A percentile compares a stretch with the other conserved stretches of the same genome.
Conservation (phyloP, 2,329 filamentous ascomycete species). For the Paecilomyces niveus region DNA sequence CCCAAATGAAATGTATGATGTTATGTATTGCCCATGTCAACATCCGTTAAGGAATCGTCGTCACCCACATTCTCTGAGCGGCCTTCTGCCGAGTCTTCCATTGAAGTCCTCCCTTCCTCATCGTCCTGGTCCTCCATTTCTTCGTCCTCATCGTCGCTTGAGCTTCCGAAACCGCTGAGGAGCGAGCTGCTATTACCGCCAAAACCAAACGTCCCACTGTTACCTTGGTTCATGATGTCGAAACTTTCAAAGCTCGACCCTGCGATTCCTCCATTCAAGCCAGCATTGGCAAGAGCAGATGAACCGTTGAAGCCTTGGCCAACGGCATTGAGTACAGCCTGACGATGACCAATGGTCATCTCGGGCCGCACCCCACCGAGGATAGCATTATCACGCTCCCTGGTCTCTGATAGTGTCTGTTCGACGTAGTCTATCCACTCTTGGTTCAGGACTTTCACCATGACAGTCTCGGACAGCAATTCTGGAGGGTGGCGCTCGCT, state of each 20-base stretch:
- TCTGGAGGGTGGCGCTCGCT: slow-evolving; percentile 90
- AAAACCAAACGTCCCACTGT: slow-evolving; percentile 64
- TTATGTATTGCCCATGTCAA: slow-evolving; percentile 55
- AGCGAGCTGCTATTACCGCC: slow-evolving; percentile 59
- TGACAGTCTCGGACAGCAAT: slow-evolving; percentile 71
- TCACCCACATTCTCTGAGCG: slow-evolving; percentile 61
- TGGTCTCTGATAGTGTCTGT: slow-evolving; percentile 81
- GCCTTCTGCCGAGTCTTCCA: slow-evolving; percentile 36
- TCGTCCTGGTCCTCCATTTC: slow-evolving; percentile 69
- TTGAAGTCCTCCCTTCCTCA: slow-evolving; percentile 44
- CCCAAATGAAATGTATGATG: slow-evolving; percentile 7
- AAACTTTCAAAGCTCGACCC: slow-evolving; percentile 49
- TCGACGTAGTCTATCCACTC: slow-evolving; percentile 96
- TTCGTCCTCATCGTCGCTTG: slow-evolving; percentile 92
- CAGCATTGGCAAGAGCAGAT: slow-evolving; percentile 70
- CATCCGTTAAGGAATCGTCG: slow-evolving; percentile 51
- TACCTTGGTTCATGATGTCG: slow-evolving; percentile 59
- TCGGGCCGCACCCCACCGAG: slow-evolving; percentile 91
- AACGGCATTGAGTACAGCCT: slow-evolving; percentile 56
- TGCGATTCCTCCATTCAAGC: slow-evolving; percentile 61
- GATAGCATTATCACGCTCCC: slow-evolving; percentile 96
- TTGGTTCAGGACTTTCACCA: slow-evolving; percentile 81
- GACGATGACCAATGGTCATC: slow-evolving; percentile 72
- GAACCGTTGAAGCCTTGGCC: slow-evolving; percentile 54
- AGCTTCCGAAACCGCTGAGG: slow-evolving; percentile 86